Evolutionary conservation across 2,329 filamentous ascomycete genomes (phyloP).

Genomic region (Colletotrichum lentis): DNA sequence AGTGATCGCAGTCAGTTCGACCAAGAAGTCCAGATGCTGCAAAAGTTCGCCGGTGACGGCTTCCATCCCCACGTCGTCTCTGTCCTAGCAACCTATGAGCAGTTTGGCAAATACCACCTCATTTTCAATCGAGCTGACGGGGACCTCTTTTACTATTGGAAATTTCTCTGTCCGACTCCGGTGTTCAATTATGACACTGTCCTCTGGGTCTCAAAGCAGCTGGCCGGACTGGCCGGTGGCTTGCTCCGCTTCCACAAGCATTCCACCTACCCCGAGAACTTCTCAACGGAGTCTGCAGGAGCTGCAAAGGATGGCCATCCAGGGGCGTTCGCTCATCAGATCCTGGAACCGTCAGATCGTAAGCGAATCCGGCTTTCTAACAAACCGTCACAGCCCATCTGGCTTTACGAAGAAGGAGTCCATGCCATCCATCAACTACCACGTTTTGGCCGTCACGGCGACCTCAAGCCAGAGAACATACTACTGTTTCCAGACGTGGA

Average conservation of each 20-base stretch:
- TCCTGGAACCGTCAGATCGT: too few relatives aligned
- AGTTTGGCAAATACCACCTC: not conserved
- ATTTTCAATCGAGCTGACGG: not conserved
- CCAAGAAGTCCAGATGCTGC: not conserved
- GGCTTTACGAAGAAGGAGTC: too few relatives aligned
- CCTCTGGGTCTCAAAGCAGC: not conserved
- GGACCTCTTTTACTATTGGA: not conserved
- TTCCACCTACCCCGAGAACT: too few relatives aligned
- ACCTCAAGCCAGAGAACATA: conserved; percentile 1
- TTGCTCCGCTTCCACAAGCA: not conserved
- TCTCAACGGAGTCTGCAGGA: too few relatives aligned
- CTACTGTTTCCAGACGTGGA: not conserved
- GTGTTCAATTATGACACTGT: not conserved
- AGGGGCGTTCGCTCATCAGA: too few relatives aligned
- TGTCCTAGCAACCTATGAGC: not conserved
- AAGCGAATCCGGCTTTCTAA: too few relatives aligned
- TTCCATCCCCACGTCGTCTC: not conserved
- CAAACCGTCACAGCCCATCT: too few relatives aligned
- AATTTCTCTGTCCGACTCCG: not conserved
- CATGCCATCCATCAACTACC: too few relatives aligned
- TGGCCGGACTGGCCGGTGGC: not conserved
- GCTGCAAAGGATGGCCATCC: too few relatives aligned
- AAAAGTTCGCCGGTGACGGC: not conserved
- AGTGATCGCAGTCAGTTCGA: not conserved
- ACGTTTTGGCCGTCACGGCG: not conserved